Base-by-base conservation (phyloP, 2,329 filamentous ascomycete genomes). In the Polychaeton citri region DNA sequence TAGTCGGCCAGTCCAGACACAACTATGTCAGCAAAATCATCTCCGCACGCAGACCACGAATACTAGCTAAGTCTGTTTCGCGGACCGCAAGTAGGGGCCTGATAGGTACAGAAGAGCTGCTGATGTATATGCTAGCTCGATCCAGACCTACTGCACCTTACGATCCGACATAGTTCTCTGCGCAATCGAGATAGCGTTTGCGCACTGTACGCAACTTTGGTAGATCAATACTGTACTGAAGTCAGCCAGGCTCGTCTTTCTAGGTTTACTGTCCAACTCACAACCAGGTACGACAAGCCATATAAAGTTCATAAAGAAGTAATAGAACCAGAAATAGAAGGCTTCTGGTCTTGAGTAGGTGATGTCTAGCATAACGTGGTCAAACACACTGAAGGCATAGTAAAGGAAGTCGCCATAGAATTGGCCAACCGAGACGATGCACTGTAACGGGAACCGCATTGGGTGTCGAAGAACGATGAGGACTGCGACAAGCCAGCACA, bases 301-400 rank as follows among this genome's bases (percentile, higher is more conserved):
- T 52, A 78, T 72, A 35, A 68, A 66, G 49, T 79, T 79, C 72
- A 78, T 76, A 20, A 73, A 57, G 38, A 79, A 67, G 52, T 74
- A 79, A 54, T 79, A 79, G 28, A 69, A 62, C 72, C 74, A 79
- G 53, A 74, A 79, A 54, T 79, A 79, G 43, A 71, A 71, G 4
- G 64, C 59, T 54, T 79, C 75, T 0, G 75, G 75, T 38, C 75
- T 62, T 43, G 68, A 74, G 52, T 78, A 76, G 8, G 63, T 60
- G 15, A 69, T 51, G 7, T 65, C 63, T 41, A 69, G 60, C 37
- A 66, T 60, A 45, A 68, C 69, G 47, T 74, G 64, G 51, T 79
- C 73, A 50, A 74, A 75, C 44, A 74, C 55, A 48, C 71, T 71
- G 1, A 75, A 79, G 1, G 71, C 71, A 53, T 76, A 79, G 59